These are phyloP conservation scores for Coniochaeta sp. DNA, from an alignment of 2,329 filamentous ascomycete species.

Conservation along the genomic window DNA sequence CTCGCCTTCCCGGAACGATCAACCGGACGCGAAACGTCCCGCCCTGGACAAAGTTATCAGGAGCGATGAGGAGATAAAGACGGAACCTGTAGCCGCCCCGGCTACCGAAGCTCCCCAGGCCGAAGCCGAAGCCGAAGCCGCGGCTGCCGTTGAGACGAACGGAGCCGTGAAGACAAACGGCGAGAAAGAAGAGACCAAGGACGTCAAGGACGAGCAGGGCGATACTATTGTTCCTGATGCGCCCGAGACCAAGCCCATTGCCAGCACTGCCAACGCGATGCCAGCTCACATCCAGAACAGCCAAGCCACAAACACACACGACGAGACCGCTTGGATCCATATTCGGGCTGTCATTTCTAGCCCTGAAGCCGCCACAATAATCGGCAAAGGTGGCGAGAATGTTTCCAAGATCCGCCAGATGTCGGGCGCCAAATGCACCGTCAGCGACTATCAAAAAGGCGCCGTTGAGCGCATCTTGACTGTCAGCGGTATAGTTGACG, in stretches of 20 bases:
- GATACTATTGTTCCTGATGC: conserved; percentile 64
- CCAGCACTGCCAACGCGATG: conserved; percentile 29
- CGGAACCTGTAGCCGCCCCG: conserved; percentile 27
- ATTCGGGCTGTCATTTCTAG: conserved; percentile 96
- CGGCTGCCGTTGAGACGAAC: conserved; percentile 36
- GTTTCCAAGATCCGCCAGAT: conserved; percentile 93
- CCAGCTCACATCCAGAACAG: conserved; percentile 29
- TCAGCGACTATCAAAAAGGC: conserved; percentile 95
- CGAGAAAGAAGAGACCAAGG: conserved; percentile 29
- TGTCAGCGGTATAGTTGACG: conserved; percentile 92
- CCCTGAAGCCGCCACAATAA: conserved; percentile 93
- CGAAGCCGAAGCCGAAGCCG: conserved; percentile 8
- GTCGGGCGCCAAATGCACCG: conserved; percentile 96
- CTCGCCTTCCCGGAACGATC: conserved; percentile 86
- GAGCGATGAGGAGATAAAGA: conserved; percentile 44
- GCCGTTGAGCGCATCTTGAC: conserved; percentile 97
- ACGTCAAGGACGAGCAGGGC: conserved; percentile 51
- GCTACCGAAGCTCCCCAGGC: conserved; percentile 21
- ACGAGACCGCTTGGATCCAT: conserved; percentile 95
- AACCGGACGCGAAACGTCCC: conserved; percentile 94
- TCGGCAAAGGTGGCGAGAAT: conserved; percentile 98
- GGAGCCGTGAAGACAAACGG: conserved; percentile 43
- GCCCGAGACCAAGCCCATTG: conserved; percentile 44
- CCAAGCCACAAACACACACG: conserved; percentile 55
- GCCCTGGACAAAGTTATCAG: conserved; percentile 88